These are phyloP conservation scores for Prunus davidiana DNA, from an alignment of 306 rosid genomes.

Conservation along the genomic window DNA sequence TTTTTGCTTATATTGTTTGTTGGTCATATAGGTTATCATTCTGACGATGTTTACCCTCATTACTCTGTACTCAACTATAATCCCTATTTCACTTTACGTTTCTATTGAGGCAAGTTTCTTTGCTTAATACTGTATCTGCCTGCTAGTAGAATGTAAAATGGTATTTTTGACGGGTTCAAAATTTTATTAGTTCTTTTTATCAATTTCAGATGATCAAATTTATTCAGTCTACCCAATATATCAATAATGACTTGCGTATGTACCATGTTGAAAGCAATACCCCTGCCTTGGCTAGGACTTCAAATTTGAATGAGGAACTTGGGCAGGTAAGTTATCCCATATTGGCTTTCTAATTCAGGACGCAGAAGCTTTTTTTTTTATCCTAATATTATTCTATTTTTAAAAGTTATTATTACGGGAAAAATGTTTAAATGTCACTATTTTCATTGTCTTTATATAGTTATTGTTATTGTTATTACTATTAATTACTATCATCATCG, in stretches of 20 bases:
- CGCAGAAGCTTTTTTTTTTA: neutral
- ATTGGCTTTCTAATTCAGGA: conserved; percentile 1
- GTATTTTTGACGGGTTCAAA: conserved; percentile 16
- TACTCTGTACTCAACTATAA: conserved; percentile 86
- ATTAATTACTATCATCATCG: neutral
- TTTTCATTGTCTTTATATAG: neutral
- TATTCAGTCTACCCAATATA: conserved; percentile 90
- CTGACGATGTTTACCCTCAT: conserved; percentile 93
- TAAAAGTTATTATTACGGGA: neutral
- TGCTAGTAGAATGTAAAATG: conserved; percentile 10
- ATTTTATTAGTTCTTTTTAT: conserved; percentile 20
- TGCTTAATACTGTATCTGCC: neutral
- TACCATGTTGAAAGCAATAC: conserved; percentile 85
- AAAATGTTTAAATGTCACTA: neutral
- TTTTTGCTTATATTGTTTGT: conserved; percentile 27
- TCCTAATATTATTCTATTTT: neutral
- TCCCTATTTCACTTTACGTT: conserved; percentile 96
- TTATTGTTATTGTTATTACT: neutral
- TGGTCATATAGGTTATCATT: conserved; percentile 62
- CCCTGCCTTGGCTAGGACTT: conserved; percentile 97
- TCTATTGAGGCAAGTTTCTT: conserved; percentile 85
- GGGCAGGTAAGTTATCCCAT: conserved; percentile 65
- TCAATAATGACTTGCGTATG: conserved; percentile 90
- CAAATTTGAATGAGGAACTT: conserved; percentile 97
- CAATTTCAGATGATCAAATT: conserved; percentile 89